phyloP scores from a whole-genome alignment of 768 basidiomycete species.

The Rhizopogon vulgaris region DNA sequence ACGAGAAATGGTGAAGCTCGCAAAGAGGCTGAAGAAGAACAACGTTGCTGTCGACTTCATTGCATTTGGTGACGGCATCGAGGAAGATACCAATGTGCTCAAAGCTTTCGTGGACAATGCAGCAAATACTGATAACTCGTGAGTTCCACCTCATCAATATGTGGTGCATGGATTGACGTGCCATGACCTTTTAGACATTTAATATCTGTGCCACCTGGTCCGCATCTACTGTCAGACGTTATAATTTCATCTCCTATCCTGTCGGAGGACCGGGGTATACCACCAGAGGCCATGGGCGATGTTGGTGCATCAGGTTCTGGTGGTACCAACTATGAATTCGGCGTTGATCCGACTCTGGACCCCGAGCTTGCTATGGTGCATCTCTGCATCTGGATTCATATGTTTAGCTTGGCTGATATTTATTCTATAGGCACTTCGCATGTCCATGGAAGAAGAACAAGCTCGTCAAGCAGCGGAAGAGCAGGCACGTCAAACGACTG shows the following conservation, averaged over 20 bases:
- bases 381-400: slow-evolving; percentile 3
- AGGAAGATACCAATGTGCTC: slow-evolving; percentile 67
- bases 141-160: slow-evolving; percentile 18
- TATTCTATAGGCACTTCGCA: slow-evolving; percentile 71
- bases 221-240: slow-evolving; percentile 77
- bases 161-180: not conserved
- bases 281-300: slow-evolving; percentile 49
- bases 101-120: slow-evolving; percentile 79
- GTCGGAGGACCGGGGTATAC: slow-evolving; percentile 72
- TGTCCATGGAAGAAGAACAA: slow-evolving; percentile 95
- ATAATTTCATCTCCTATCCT: slow-evolving; percentile 80
- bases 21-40: slow-evolving; percentile 98
- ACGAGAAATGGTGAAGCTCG: slow-evolving; percentile 77
- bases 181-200: slow-evolving; percentile 54
- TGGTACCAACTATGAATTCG: slow-evolving; percentile 70
- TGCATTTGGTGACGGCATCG: slow-evolving; percentile 85
- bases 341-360: slow-evolving; percentile 91
- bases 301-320: slow-evolving; percentile 41
- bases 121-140: slow-evolving; percentile 84
- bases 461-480: slow-evolving; percentile 60
- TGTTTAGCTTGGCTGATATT: not conserved
- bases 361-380: slow-evolving; percentile 94
- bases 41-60: slow-evolving; percentile 94
- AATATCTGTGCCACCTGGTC: slow-evolving; percentile 69
- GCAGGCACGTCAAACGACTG: slow-evolving; percentile 23